Percentiles rank a stretch among this genome's conserved stretches.
Conservation (phyloP, 768 basidiomycete genomes). For the Lactifluus piperatus region DNA sequence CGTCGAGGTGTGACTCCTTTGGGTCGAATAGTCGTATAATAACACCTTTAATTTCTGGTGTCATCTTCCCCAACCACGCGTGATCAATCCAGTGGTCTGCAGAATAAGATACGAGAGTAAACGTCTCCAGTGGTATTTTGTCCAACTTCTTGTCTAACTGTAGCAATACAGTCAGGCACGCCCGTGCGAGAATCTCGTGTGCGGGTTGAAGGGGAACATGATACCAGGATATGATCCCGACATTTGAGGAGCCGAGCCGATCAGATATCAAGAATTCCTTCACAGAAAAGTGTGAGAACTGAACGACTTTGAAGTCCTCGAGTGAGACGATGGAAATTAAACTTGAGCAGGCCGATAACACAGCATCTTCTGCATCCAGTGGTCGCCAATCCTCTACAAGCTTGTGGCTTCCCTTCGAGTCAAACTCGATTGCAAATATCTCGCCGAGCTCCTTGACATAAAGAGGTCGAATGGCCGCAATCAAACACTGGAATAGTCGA, state of each 20-base stretch:
- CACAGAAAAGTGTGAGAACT: neutral
- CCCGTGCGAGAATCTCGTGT: neutral
- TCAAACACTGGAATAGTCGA: neutral
- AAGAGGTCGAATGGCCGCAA: neutral
- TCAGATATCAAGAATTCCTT: neutral
- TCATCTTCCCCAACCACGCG: neutral
- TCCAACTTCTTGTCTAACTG: neutral
- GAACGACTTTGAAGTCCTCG: neutral
- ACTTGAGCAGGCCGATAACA: neutral
- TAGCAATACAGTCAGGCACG: neutral
- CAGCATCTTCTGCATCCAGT: neutral
- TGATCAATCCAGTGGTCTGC: neutral
- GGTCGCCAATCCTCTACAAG: neutral
- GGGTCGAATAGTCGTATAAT: neutral
- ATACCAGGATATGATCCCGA: neutral
- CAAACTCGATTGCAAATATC: neutral
- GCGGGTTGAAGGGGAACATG: neutral
- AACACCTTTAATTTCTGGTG: neutral
- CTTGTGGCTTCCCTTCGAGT: neutral
- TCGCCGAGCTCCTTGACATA: neutral
- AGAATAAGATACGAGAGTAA: neutral
- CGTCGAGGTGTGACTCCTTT: neutral
- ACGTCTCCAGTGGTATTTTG: neutral
- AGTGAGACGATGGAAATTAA: neutral
- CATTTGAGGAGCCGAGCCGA: neutral